phyloP scores from a whole-genome alignment of 2,329 filamentous ascomycete genomes.

The Esteya vermicola region DNA sequence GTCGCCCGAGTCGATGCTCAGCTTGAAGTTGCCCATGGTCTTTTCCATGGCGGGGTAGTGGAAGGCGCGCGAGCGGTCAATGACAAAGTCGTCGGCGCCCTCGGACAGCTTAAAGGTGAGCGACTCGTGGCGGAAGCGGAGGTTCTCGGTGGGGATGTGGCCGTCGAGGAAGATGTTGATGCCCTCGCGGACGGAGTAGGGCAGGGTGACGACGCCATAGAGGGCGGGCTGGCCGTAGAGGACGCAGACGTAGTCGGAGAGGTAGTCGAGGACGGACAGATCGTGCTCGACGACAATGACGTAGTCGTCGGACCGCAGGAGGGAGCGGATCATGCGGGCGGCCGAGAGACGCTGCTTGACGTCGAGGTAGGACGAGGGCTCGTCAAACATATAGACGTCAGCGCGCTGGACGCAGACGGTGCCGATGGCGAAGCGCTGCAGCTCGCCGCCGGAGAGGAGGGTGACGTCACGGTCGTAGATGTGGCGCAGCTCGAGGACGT shows the following conservation, averaged over 20 bases:
- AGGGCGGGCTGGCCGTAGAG: constrained; percentile 91
- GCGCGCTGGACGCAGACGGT: constrained; percentile 91
- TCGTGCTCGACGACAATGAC: constrained; percentile 99
- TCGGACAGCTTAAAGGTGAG: constrained; percentile 91
- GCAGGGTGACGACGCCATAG: constrained; percentile 94
- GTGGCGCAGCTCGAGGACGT: constrained; percentile 49
- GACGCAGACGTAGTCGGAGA: constrained; percentile 96
- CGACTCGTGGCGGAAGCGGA: constrained; percentile 95
- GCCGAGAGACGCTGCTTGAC: constrained; percentile 96
- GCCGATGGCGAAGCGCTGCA: constrained; percentile 95
- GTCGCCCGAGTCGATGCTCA: constrained; percentile 58
- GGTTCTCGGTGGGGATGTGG: constrained; percentile 88
- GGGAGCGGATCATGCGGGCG: constrained; percentile 79
- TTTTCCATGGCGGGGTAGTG: constrained; percentile 84
- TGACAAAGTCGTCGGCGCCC: constrained; percentile 73
- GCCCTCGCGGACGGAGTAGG: constrained; percentile 90
- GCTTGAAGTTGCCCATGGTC: constrained; percentile 69
- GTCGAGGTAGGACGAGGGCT: constrained; percentile 97
- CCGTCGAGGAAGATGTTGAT: constrained; percentile 99
- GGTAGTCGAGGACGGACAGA: constrained; percentile 93
- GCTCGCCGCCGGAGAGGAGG: constrained; percentile 87
- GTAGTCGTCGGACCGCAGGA: constrained; percentile 81
- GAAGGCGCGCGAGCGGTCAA: constrained; percentile 75
- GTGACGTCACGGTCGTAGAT: constrained; percentile 86
- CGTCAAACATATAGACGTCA: constrained; percentile 99